phyloP scores from a whole-genome alignment of 2,329 filamentous ascomycete species.

The Capronia americana region DNA sequence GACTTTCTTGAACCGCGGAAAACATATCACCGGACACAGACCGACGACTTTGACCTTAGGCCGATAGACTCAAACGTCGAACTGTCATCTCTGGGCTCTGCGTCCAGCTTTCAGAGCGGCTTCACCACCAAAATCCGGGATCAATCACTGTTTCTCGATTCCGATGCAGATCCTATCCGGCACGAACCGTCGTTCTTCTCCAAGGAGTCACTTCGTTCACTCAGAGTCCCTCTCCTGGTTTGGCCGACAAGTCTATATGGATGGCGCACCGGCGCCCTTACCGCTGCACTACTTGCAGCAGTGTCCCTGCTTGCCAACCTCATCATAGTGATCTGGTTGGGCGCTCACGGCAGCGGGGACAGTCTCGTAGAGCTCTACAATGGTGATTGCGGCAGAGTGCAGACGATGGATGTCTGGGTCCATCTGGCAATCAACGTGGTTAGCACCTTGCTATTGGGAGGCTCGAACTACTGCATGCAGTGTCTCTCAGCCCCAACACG shows the following conservation, averaged over 20 bases:
- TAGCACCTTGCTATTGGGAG: slow-evolving; percentile 43
- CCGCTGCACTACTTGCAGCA: slow-evolving; percentile 28
- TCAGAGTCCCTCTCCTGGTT: slow-evolving; percentile 5
- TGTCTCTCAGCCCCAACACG: slow-evolving; percentile 44
- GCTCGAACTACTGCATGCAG: slow-evolving; percentile 49
- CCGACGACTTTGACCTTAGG: slow-evolving; percentile 14
- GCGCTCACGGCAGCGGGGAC: not conserved
- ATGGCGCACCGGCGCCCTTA: slow-evolving; percentile 33
- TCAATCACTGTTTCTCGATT: slow-evolving; percentile 16
- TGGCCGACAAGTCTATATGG: slow-evolving; percentile 29
- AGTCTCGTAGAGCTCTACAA: slow-evolving; percentile 31
- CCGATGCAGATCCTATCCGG: slow-evolving; percentile 10
- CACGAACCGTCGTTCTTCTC: slow-evolving; percentile 12
- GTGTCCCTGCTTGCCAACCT: slow-evolving; percentile 36
- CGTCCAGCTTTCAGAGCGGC: slow-evolving; percentile 14
- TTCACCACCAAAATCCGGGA: slow-evolving; percentile 11
- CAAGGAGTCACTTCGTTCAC: not conserved
- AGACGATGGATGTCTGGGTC: slow-evolving; percentile 36
- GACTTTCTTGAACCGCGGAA: slow-evolving; percentile 23
- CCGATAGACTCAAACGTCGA: slow-evolving; percentile 9
- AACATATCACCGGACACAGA: slow-evolving; percentile 20
- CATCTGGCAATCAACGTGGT: slow-evolving; percentile 48
- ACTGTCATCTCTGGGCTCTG: slow-evolving; percentile 11
- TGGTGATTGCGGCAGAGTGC: slow-evolving; percentile 30
- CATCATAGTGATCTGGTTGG: slow-evolving; percentile 30